phyloP scores from a whole-genome alignment of 345 rosid genomes.

The Salix viminalis region DNA sequence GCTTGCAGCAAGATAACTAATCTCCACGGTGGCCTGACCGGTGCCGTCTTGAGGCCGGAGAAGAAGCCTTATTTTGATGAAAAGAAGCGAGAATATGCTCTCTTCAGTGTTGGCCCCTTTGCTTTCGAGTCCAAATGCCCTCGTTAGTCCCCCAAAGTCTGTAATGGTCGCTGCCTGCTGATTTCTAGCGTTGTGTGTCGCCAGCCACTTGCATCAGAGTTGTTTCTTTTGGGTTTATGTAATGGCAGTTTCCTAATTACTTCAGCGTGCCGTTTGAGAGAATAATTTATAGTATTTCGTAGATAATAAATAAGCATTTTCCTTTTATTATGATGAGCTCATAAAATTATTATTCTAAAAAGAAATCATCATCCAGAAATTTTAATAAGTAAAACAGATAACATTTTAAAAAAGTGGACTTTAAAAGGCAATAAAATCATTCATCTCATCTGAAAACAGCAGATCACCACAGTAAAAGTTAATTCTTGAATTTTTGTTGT shows the following conservation, averaged over 20 bases:
- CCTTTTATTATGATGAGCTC: too few species aligned
- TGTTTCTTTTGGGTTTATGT: background rate
- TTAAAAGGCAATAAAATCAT: too few species aligned
- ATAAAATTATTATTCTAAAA: too few species aligned
- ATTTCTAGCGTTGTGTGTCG: background rate
- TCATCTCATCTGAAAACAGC: too few species aligned
- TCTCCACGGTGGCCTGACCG: constrained; percentile 55
- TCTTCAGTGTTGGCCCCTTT: constrained; percentile 72
- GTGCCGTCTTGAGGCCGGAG: constrained; percentile 48
- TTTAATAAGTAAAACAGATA: too few species aligned
- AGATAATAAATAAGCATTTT: too few species aligned
- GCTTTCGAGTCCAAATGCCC: constrained; percentile 74
- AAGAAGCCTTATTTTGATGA: constrained; percentile 23
- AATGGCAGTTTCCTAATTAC: background rate
- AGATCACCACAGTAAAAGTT: too few species aligned
- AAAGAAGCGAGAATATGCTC: constrained; percentile 34
- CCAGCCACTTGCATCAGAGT: background rate
- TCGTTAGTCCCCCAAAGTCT: constrained; percentile 14
- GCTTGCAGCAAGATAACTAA: constrained; percentile 43
- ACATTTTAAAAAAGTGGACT: too few species aligned
- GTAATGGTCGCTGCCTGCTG: background rate
- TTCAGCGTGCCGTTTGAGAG: background rate
- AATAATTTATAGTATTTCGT: background rate
- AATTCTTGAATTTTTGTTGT: too few species aligned
- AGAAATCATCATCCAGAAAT: too few species aligned